A percentile compares a stretch with the other conserved stretches of the same genome.
Conservation (phyloP, 2,329 filamentous ascomycete genomes). For the Claviceps sorghi region DNA sequence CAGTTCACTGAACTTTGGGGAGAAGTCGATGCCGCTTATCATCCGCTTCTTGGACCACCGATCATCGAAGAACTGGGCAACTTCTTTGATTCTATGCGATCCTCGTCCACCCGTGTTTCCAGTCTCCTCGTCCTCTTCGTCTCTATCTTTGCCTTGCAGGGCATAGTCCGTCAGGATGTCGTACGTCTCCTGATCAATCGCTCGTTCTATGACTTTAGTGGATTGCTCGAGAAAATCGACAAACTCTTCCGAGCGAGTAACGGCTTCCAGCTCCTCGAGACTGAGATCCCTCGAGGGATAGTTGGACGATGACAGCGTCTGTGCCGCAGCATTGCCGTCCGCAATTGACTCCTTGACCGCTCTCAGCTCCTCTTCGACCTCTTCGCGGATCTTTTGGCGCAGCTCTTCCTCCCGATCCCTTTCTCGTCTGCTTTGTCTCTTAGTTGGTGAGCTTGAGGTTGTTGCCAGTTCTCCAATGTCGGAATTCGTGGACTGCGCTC, state of each 20-base stretch:
- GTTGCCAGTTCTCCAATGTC: slow-evolving; percentile 47
- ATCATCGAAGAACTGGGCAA: slow-evolving; percentile 87
- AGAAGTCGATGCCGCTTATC: slow-evolving; percentile 92
- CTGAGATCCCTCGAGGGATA: slow-evolving; percentile 72
- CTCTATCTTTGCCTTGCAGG: slow-evolving; percentile 56
- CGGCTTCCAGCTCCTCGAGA: slow-evolving; percentile 73
- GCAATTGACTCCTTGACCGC: slow-evolving; percentile 48
- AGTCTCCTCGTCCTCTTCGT: slow-evolving; percentile 70
- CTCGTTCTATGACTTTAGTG: slow-evolving; percentile 92
- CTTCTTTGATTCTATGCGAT: slow-evolving; percentile 65
- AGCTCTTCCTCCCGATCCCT: slow-evolving; percentile 80
- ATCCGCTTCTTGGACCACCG: slow-evolving; percentile 96
- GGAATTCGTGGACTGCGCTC: slow-evolving; percentile 28
- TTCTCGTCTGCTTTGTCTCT: slow-evolving; percentile 64
- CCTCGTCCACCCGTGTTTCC: slow-evolving; percentile 58
- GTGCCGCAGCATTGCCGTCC: slow-evolving; percentile 23
- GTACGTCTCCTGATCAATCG: slow-evolving; percentile 79
- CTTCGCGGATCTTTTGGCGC: slow-evolving; percentile 64
- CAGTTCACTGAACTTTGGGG: slow-evolving; percentile 85
- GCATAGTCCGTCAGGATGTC: slow-evolving; percentile 94
- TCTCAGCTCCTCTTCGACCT: slow-evolving; percentile 85
- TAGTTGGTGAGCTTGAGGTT: slow-evolving; percentile 46
- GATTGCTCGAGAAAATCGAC: slow-evolving; percentile 89
- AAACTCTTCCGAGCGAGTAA: slow-evolving; percentile 86
- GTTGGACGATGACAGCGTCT: slow-evolving; percentile 25